Base-by-base conservation (phyloP, 106 monocot genomes). In the Phalaenopsis equestris region DNA sequence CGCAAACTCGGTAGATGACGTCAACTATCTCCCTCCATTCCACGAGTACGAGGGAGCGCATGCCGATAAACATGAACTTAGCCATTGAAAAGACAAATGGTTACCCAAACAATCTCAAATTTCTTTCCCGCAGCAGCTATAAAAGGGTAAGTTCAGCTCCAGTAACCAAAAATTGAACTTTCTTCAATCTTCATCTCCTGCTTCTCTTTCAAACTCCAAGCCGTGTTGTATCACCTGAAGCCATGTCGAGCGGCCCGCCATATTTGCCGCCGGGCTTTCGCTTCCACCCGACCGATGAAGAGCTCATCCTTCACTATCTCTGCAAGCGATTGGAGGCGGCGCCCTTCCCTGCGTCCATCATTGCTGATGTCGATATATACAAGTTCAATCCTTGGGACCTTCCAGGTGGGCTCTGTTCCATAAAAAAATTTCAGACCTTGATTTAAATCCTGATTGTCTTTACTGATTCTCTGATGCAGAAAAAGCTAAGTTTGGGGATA, bases 271-370 rank as follows among this genome's bases (percentile, higher is more conserved):
- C 88, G 49, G 88, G 88, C 17, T 88, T 88, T 57, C 56, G 88
- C n/a, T 88, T 88, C 83, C 83, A 88, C 67, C 88, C 88, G 55
- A 88, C 88, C 7, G 88, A 88, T 61, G 85, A 88, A 67, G 88
- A 88, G 86, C 86, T 88, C 80, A 86, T 88, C 42, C 46, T 86
- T 52, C 86, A 88, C 78, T 88, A 88, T 85, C 86, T 88, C 42
- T 30, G 79, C 17, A 88, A 86, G 42, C 80, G 83, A 6, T 72
- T 83, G 0, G 68, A 65, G 19, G 64, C 83, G 18, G 11, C 65
- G 19, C 83, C 88, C 3, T 88, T 83, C 37, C 86, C 83, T 18
- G 83, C 80, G 1, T 41, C 80, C 3, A 75, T 88, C 79, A 88
- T 88, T 43, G 85, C 88, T 24, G 88, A 88, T 77, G 88, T 88